Conservation (phyloP, 768 basidiomycete species). For the Nidularia pulvinata region DNA sequence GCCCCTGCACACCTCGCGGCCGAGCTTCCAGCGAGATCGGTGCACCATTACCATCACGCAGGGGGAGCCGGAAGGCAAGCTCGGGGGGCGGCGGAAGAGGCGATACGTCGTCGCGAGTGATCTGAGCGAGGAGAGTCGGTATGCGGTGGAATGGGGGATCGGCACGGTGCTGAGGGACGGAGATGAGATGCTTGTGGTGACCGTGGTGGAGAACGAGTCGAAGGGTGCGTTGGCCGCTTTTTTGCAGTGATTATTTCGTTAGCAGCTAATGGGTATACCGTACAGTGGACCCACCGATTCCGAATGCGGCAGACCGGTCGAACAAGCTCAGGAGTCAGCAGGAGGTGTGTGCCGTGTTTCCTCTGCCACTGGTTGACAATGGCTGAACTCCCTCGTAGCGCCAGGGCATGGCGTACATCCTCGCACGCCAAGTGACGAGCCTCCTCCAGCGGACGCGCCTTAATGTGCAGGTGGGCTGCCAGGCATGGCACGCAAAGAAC, state of each 20-base stretch:
- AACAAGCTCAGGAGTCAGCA: conserved; percentile 87
- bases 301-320: conserved; percentile 73
- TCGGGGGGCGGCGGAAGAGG: conserved; percentile 52
- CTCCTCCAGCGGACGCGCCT: conserved; percentile 90
- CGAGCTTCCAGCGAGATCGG: conserved; percentile 87
- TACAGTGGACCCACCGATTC: conserved; percentile 66
- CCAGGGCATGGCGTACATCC: conserved; percentile 85
- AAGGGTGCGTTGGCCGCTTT: conserved; percentile 82
- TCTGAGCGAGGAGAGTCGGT: conserved; percentile 90
- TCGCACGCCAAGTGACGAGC: conserved; percentile 86
- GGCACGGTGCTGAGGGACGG: conserved; percentile 95
- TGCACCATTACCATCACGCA: conserved; percentile 91
- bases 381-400: conserved; percentile 46
- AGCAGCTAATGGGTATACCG: too few species aligned
- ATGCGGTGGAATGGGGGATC: conserved; percentile 98
- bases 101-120: conserved; percentile 94
- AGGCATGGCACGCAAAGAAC: conserved; percentile 98
- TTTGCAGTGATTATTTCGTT: too few species aligned
- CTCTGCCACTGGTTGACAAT: not conserved
- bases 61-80: conserved; percentile 69
- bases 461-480: conserved; percentile 86
- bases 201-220: conserved; percentile 88
- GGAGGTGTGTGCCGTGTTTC: conserved; percentile 54
- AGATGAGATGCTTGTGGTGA: conserved; percentile 91
- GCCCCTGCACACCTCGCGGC: conserved; percentile 68